Evolutionary conservation across 1,139 yeast species (phyloP).

Genomic region (Yamadazyma buinensis): DNA sequence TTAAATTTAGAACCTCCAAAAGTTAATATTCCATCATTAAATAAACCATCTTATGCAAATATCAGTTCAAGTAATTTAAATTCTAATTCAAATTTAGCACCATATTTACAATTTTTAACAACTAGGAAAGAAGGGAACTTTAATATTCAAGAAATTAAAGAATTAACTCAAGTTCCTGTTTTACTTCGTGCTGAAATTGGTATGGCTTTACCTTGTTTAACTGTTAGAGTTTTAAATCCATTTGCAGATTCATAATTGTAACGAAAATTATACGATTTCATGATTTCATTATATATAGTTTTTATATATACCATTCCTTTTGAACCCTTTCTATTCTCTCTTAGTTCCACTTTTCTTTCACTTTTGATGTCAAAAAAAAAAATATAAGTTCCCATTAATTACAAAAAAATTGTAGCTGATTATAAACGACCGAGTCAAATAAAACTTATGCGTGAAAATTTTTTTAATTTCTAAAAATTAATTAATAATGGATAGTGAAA

Average conservation of each 20-base stretch:
- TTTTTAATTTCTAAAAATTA: no score
- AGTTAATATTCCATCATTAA: constrained; percentile 35
- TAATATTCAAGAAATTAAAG: constrained; percentile 75
- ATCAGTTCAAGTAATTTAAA: constrained; percentile 37
- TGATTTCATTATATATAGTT: constrained; percentile 1
- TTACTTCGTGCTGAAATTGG: constrained; percentile 89
- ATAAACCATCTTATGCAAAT: constrained; percentile 43
- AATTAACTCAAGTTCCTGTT: constrained; percentile 76
- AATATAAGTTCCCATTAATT: no score
- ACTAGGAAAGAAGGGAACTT: constrained; percentile 62
- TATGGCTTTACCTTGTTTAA: constrained; percentile 90
- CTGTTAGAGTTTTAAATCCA: constrained; percentile 92
- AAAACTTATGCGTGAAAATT: no score
- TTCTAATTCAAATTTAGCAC: constrained; percentile 36
- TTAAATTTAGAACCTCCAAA: constrained; percentile 54
- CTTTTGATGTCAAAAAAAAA: no score
- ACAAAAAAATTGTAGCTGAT: no score
- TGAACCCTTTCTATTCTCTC: no score
- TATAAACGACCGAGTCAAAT: no score
- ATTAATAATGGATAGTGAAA: not conserved
- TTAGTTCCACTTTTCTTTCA: no score
- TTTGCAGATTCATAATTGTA: constrained; percentile 34
- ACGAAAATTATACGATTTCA: constrained; percentile 1
- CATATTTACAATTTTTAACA: constrained; percentile 52
- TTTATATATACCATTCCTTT: not conserved